Evolutionary conservation across 176 grass and related monocot species (phyloP), one percentile per base, ranked within the genome.

Genomic region (Phoenix dactylifera): DNA sequence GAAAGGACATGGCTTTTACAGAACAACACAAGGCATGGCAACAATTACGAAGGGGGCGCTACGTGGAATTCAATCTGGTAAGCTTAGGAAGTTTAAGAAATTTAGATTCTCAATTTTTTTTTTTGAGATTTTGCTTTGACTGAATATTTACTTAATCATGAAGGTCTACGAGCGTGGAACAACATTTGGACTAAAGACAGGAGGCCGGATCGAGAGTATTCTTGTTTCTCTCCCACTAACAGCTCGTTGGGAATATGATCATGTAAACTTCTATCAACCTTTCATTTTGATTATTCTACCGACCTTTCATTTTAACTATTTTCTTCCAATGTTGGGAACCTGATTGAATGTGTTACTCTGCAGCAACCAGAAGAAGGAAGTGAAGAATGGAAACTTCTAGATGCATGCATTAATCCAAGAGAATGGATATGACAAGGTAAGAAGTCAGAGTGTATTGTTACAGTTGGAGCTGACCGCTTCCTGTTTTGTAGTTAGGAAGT

Each of bases 41-140:
- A 49, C 93, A 98, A 54, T 35, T 92, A 61, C 59, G 93, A 62
- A 89, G 93, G 79, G 93, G 93, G 49, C 87, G 93, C 32, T 98
- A 98, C 0, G 88, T 92, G 19, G 93, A 98, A 78, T 98, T 98
- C 64, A 98, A 98, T 79, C 84, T 98, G 66, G 93, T 98, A 73
- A 6, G 48, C 51, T 35, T 7, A 9, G 30, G 30, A 35, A 35
- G 30, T 9, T 32, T 7, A 9, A 35, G 30, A 35, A 35, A 35
- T 9, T 35, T 9, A 35, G 30, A 7, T 35, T 35, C 7, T 35
- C 6, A 7, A 1, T 35, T 6, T 32, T 5, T 32, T 5, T 35
- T 6, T 35, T 6, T 30, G 29, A 30, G 30, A 32, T 32, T 7
- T 32, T 32, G 30, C 1, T 35, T 35, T 35, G 30, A 35, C 30